phyloP scores from a whole-genome alignment of 2,329 filamentous ascomycete genomes.

The Geosmithia flava region DNA sequence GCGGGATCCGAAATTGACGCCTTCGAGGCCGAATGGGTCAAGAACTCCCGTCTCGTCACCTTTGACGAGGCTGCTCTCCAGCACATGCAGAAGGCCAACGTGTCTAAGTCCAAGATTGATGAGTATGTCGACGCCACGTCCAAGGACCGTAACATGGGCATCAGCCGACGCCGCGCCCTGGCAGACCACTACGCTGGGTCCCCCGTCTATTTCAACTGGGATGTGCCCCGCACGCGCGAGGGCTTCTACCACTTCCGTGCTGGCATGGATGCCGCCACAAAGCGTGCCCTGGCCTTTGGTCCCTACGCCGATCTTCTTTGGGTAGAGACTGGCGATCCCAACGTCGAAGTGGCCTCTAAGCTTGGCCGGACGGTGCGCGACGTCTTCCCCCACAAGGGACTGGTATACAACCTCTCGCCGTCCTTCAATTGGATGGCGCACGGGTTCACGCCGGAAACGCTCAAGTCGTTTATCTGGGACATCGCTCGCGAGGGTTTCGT shows the following conservation, averaged over 20 bases:
- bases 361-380: slow-evolving; percentile 68
- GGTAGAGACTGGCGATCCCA: slow-evolving; percentile 91
- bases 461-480: slow-evolving; percentile 94
- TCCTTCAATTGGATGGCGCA: slow-evolving; percentile 99
- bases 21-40: slow-evolving; percentile 82
- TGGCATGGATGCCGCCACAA: slow-evolving; percentile 77
- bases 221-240: slow-evolving; percentile 84
- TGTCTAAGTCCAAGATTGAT: slow-evolving; percentile 49
- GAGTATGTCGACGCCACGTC: slow-evolving; percentile 52
- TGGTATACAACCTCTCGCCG: slow-evolving; percentile 93
- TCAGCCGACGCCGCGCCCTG: slow-evolving; percentile 63
- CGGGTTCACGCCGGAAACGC: slow-evolving; percentile 70
- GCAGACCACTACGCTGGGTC: slow-evolving; percentile 54
- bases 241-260: slow-evolving; percentile 86
- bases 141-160: slow-evolving; percentile 59
- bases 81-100: slow-evolving; percentile 57
- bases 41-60: slow-evolving; percentile 70
- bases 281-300: slow-evolving; percentile 82
- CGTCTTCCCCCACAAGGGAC: slow-evolving; percentile 63
- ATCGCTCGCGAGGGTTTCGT: slow-evolving; percentile 78
- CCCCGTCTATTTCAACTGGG: slow-evolving; percentile 76
- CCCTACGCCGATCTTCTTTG: slow-evolving; percentile 92
- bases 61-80: slow-evolving; percentile 83
- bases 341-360: slow-evolving; percentile 60
- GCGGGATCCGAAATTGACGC: slow-evolving; percentile 68